Evolutionary conservation across 768 basidiomycete genomes (phyloP).

Genomic region (Aureoboletus auriporus): DNA sequence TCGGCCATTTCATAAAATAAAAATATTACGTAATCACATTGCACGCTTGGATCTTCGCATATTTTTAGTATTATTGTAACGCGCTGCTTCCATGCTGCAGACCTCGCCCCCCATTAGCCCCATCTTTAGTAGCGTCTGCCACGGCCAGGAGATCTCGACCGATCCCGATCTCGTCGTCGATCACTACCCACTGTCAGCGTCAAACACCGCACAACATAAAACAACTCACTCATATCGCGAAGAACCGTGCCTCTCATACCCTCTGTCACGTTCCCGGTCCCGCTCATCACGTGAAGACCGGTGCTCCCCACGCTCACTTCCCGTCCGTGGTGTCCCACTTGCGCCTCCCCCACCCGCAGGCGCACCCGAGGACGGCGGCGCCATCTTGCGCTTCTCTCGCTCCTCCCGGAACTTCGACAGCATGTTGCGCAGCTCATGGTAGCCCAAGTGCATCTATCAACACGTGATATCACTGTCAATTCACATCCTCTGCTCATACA

Average conservation of each 20-base stretch:
- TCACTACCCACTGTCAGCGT: slow-evolving; percentile 40
- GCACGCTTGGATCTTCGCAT: neutral
- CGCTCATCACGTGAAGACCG: slow-evolving; percentile 60
- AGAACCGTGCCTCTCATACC: slow-evolving; percentile 63
- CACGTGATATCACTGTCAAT: slow-evolving; percentile 27
- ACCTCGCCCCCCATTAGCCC: neutral
- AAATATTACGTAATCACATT: slow-evolving; percentile 18
- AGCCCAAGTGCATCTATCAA: slow-evolving; percentile 94
- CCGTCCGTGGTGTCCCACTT: slow-evolving; percentile 37
- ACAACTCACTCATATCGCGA: slow-evolving; percentile 70
- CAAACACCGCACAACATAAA: slow-evolving; percentile 17
- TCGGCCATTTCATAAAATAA: slow-evolving; percentile 10
- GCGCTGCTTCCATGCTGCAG: slow-evolving; percentile 27
- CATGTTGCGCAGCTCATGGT: slow-evolving; percentile 96
- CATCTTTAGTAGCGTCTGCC: slow-evolving; percentile 47
- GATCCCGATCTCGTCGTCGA: slow-evolving; percentile 68
- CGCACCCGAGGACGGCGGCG: slow-evolving; percentile 39
- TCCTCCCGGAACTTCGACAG: slow-evolving; percentile 87
- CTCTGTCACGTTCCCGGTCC: slow-evolving; percentile 66
- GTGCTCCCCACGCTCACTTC: slow-evolving; percentile 47
- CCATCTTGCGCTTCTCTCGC: slow-evolving; percentile 74
- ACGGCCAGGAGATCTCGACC: slow-evolving; percentile 67
- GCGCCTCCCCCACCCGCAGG: slow-evolving; percentile 36
- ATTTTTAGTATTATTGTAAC: slow-evolving; percentile 4
- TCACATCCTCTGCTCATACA: slow-evolving; percentile 14